Conservation (phyloP, 169 alveolate species). For the Babesia ovata region DNA sequence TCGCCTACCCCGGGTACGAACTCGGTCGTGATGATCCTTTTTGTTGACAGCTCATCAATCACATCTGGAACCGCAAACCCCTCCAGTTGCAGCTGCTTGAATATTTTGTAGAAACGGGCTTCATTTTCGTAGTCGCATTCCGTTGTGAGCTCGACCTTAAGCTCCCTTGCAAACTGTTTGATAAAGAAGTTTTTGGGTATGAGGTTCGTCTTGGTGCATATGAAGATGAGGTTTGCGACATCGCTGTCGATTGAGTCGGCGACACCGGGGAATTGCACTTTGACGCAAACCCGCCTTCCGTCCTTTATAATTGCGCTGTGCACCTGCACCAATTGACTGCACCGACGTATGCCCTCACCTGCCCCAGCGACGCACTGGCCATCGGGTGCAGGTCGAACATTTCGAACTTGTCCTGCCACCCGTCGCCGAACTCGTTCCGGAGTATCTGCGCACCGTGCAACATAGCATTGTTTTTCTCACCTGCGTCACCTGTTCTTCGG, state of each 20-base stretch:
- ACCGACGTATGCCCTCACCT: conserved; percentile 7
- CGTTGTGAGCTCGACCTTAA: conserved; percentile 71
- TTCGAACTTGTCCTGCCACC: conserved; percentile 83
- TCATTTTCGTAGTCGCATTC: conserved; percentile 80
- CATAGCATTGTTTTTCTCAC: neutral
- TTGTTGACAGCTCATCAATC: conserved; percentile 67
- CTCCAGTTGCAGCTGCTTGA: conserved; percentile 69
- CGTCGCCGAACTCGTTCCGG: conserved; percentile 81
- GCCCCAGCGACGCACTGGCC: conserved; percentile 86
- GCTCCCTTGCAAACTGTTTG: conserved; percentile 69
- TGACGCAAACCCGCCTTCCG: conserved; percentile 71
- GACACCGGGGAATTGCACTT: conserved; percentile 79
- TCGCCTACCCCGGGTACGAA: conserved; percentile 73
- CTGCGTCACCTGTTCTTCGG: conserved; percentile 75
- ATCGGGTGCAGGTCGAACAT: conserved; percentile 74
- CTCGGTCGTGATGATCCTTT: conserved; percentile 70
- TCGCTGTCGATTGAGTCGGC: conserved; percentile 79
- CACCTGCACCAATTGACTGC: conserved; percentile 44
- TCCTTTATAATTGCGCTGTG: conserved; percentile 71
- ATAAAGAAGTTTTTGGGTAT: conserved; percentile 72
- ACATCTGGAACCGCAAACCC: conserved; percentile 77
- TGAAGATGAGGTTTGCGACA: conserved; percentile 69
- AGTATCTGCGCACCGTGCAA: conserved; percentile 65
- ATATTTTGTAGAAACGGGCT: conserved; percentile 75
- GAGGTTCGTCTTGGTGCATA: conserved; percentile 70